phyloP scores from a whole-genome alignment of 1,139 yeast species.

The Pichia terricola region DNA sequence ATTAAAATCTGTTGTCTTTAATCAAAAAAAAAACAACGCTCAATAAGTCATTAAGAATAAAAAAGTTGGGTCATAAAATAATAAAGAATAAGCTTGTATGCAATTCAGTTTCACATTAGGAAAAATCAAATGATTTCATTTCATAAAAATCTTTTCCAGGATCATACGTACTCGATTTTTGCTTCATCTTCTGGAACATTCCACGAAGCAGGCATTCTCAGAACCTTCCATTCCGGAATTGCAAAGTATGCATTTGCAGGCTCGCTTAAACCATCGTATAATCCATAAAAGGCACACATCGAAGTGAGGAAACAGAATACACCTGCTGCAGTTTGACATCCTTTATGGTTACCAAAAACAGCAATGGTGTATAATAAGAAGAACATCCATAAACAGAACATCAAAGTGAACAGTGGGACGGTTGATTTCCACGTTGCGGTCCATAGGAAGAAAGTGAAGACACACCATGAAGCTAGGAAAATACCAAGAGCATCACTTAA shows the following conservation, averaged over 20 bases:
- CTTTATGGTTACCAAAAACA: slow-evolving; percentile 28
- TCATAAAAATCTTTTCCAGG: not conserved
- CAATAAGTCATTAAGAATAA: too few relatives aligned
- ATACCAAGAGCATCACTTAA: slow-evolving; percentile 29
- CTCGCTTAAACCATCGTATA: slow-evolving; percentile 22
- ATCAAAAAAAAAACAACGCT: too few relatives aligned
- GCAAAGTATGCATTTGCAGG: slow-evolving; percentile 21
- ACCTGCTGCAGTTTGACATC: slow-evolving; percentile 35
- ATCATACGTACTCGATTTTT: slow-evolving; percentile 15
- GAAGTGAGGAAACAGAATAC: slow-evolving; percentile 35
- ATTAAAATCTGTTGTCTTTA: too few relatives aligned
- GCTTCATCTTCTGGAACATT: slow-evolving; percentile 18
- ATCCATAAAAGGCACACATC: slow-evolving; percentile 33
- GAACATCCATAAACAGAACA: slow-evolving; percentile 31
- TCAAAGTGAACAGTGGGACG: slow-evolving; percentile 30
- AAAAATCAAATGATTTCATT: not conserved
- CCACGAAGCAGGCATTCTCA: slow-evolving; percentile 26
- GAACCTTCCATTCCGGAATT: slow-evolving; percentile 22
- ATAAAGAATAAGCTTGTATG: too few relatives aligned
- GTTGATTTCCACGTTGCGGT: slow-evolving; percentile 37
- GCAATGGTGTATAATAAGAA: slow-evolving; percentile 37
- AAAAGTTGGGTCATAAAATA: too few relatives aligned
- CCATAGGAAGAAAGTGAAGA: slow-evolving; percentile 34
- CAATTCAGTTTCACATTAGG: too few relatives aligned
- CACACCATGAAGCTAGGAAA: slow-evolving; percentile 37